Evolutionary conservation across 129 eudicot species (phyloP).

Genomic region (Logfia minima): DNA sequence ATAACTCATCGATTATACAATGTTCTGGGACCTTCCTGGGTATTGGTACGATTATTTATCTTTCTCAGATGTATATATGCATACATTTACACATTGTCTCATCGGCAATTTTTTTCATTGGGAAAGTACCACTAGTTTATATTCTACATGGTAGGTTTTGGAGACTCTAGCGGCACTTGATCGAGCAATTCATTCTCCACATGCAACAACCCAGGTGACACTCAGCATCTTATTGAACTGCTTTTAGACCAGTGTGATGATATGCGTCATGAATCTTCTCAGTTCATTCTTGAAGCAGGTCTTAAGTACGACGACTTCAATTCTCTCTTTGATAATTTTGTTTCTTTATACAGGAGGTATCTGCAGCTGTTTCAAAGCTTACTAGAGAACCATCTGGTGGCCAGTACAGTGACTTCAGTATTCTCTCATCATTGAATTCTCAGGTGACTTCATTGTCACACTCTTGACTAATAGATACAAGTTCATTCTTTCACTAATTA

Average conservation of each 20-base stretch:
- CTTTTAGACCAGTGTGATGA: neutral
- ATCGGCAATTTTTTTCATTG: neutral
- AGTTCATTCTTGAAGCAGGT: neutral
- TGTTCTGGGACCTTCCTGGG: slow-evolving; percentile 97
- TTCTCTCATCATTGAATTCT: slow-evolving; percentile 90
- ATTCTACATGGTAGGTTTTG: slow-evolving; percentile 58
- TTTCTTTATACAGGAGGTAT: slow-evolving; percentile 59
- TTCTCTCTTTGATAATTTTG: neutral
- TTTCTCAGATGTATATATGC: slow-evolving; percentile 15
- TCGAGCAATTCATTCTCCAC: slow-evolving; percentile 93
- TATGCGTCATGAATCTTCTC: neutral
- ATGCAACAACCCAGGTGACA: slow-evolving; percentile 95
- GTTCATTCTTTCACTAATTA: neutral
- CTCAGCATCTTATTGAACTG: neutral
- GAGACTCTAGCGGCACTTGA: slow-evolving; percentile 98
- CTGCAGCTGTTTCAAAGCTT: slow-evolving; percentile 72
- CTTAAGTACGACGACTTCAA: neutral
- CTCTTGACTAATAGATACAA: slow-evolving; percentile 6
- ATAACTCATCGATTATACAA: slow-evolving; percentile 92
- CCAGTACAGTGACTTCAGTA: slow-evolving; percentile 80
- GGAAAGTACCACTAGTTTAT: slow-evolving; percentile 9
- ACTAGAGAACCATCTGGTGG: slow-evolving; percentile 90
- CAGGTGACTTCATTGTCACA: slow-evolving; percentile 52
- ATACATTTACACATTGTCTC: neutral
- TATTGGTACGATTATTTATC: slow-evolving; percentile 60